These are phyloP conservation scores for Anthostomella pinea DNA, from an alignment of 2,329 filamentous ascomycete species.

Conservation along the genomic window DNA sequence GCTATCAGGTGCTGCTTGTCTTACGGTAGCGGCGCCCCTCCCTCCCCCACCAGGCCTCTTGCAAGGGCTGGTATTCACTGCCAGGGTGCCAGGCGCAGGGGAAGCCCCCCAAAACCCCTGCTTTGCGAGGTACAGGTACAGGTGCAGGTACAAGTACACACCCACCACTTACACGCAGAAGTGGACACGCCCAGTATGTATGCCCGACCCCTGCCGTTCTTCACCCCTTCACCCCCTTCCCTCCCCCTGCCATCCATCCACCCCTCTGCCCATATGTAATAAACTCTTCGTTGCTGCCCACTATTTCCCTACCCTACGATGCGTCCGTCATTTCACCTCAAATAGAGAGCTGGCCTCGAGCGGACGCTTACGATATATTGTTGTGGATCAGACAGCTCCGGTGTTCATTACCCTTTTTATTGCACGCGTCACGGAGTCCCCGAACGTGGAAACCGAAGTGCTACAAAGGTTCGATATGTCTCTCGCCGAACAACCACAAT, in stretches of 20 bases:
- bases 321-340: conserved; percentile 14
- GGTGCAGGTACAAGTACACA: not conserved
- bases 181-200: too few relatives aligned
- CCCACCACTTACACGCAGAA: not conserved
- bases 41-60: too few relatives aligned
- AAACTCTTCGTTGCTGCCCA: conserved; percentile 5
- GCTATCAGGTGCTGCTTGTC: too few relatives aligned
- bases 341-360: conserved; percentile 22
- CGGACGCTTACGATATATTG: conserved; percentile 19
- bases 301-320: conserved; percentile 13
- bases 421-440: conserved; percentile 1
- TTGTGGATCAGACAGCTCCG: conserved; percentile 13
- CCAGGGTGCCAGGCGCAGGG: conserved; percentile 3
- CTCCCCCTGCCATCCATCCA: conserved; percentile 10
- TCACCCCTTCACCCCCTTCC: too few relatives aligned
- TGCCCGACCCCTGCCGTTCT: too few relatives aligned
- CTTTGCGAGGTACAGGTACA: not conserved
- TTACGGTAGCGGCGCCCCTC: too few relatives aligned
- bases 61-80: too few relatives aligned
- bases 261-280: conserved; percentile 5
- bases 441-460: not conserved
- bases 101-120: conserved; percentile 3
- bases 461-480: conserved; percentile 7
- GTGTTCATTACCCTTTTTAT: conserved; percentile 5
- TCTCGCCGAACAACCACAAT: conserved; percentile 6